A percentile compares a stretch with the other conserved stretches of the same genome.
phyloP scores from a whole-genome alignment of 2,329 filamentous ascomycete species.

The Hypoxylon sp. region DNA sequence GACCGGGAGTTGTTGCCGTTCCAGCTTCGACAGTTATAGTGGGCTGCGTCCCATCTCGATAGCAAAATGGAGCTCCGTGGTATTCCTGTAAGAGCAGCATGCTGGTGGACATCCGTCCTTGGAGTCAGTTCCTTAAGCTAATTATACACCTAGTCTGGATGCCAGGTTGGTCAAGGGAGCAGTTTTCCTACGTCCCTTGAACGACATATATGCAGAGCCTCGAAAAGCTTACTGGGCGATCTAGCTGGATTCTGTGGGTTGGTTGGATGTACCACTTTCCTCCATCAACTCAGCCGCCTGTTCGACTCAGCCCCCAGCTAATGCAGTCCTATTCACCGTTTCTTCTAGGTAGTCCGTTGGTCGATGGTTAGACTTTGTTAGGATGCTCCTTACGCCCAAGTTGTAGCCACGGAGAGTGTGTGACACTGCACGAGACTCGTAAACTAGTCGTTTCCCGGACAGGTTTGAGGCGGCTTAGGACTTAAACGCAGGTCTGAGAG shows the following conservation, averaged over 20 bases:
- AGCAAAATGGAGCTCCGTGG: slow-evolving; percentile 40
- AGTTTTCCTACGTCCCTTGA: slow-evolving; percentile 58
- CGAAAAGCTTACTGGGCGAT: slow-evolving; percentile 55
- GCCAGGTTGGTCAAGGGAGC: slow-evolving; percentile 58
- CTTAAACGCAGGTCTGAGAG: not conserved
- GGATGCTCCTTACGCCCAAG: not conserved
- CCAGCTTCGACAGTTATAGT: slow-evolving; percentile 56
- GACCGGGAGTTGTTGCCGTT: slow-evolving; percentile 60
- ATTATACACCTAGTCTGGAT: slow-evolving; percentile 57
- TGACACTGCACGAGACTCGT: not conserved
- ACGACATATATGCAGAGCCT: slow-evolving; percentile 55
- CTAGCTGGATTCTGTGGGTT: not conserved
- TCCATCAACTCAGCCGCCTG: slow-evolving; percentile 61
- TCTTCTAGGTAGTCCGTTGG: not conserved
- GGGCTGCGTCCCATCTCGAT: slow-evolving; percentile 54
- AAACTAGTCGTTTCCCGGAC: not conserved
- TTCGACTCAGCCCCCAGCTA: slow-evolving; percentile 55
- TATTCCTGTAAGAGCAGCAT: not conserved
- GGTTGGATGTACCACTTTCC: slow-evolving; percentile 50
- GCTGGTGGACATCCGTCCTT: not conserved
- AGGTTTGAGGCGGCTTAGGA: not conserved
- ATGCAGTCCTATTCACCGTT: not conserved
- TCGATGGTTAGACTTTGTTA: not conserved
- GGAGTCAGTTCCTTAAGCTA: not conserved
- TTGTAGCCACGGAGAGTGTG: not conserved